Conservation (phyloP, 1,139 yeast species). For the Suhomyces ambrosiae region DNA sequence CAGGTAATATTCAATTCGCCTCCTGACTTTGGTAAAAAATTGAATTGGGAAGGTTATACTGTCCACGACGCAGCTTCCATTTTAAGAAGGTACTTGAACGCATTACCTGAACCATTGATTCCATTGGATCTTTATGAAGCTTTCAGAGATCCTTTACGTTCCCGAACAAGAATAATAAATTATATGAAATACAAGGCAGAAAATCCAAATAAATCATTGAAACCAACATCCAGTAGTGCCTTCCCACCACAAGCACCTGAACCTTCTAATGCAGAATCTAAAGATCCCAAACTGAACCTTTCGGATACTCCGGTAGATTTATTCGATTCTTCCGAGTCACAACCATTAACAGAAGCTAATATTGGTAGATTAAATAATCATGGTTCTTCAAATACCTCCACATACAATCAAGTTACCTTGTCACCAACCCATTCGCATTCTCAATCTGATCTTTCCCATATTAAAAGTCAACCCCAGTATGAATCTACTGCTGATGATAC, state of each 20-base stretch:
- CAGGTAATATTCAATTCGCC: conserved; percentile 83
- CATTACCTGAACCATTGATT: conserved; percentile 88
- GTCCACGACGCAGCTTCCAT: conserved; percentile 98
- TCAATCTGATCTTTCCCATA: conserved; percentile 11
- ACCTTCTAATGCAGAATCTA: conserved; percentile 2
- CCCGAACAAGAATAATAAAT: conserved; percentile 59
- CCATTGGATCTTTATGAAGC: conserved; percentile 76
- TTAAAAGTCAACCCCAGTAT: conserved; percentile 7
- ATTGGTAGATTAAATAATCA: conserved; percentile 28
- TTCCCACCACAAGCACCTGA: conserved; percentile 1
- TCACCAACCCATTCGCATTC: conserved; percentile 11
- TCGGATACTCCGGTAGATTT: conserved; percentile 10
- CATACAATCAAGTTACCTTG: conserved; percentile 5
- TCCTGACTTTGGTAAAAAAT: conserved; percentile 84
- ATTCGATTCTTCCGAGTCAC: conserved; percentile 22
- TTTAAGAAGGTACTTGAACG: conserved; percentile 80
- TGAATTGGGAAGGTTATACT: conserved; percentile 89
- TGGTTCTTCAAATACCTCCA: conserved; percentile 10
- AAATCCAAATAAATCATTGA: conserved; percentile 33
- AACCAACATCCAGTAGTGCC: conserved; percentile 13
- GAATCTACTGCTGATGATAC: conserved; percentile 6
- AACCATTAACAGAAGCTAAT: conserved; percentile 37
- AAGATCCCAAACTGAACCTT: conserved; percentile 1
- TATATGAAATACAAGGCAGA: conserved; percentile 61
- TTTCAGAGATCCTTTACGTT: conserved; percentile 76